Evolutionary conservation across 2,329 filamentous ascomycete species (phyloP).

Genomic region (Trichoderma sp.): DNA sequence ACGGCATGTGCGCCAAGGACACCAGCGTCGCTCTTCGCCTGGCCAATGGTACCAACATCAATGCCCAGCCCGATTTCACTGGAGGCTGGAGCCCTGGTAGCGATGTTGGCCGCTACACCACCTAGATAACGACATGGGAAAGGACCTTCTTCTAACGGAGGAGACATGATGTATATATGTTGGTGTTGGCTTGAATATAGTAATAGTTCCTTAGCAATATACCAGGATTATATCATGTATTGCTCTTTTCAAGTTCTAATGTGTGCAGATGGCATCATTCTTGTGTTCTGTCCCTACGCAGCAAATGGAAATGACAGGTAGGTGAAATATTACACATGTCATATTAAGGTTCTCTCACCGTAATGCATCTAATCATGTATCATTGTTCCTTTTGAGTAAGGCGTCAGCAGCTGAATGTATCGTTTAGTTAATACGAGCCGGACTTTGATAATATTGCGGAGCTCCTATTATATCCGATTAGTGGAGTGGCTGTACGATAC

Average conservation of each 20-base stretch:
- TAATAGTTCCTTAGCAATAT: not conserved
- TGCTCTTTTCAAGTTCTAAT: not conserved
- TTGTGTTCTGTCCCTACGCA: not conserved
- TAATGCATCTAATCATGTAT: not conserved
- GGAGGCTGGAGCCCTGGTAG: slow-evolving; percentile 37
- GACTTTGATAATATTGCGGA: not conserved
- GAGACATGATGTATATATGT: not conserved
- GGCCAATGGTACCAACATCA: slow-evolving; percentile 35
- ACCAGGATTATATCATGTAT: not conserved
- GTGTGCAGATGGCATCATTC: not conserved
- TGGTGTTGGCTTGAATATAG: not conserved
- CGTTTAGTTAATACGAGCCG: not conserved
- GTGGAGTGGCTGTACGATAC: not conserved
- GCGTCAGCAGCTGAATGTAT: not conserved
- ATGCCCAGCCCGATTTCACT: slow-evolving; percentile 32
- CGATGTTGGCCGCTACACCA: slow-evolving; percentile 37
- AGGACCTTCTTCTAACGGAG: not conserved
- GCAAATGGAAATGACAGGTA: not conserved
- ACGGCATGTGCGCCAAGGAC: slow-evolving; percentile 42
- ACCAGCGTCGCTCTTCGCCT: slow-evolving; percentile 35
- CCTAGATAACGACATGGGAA: not conserved
- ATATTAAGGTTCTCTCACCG: not conserved
- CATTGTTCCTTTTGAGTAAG: not conserved
- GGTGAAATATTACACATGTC: not conserved
- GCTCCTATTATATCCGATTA: not conserved